Evolutionary conservation across 306 rosid genomes (phyloP).

Genomic region (Begonia fuchsioides): DNA sequence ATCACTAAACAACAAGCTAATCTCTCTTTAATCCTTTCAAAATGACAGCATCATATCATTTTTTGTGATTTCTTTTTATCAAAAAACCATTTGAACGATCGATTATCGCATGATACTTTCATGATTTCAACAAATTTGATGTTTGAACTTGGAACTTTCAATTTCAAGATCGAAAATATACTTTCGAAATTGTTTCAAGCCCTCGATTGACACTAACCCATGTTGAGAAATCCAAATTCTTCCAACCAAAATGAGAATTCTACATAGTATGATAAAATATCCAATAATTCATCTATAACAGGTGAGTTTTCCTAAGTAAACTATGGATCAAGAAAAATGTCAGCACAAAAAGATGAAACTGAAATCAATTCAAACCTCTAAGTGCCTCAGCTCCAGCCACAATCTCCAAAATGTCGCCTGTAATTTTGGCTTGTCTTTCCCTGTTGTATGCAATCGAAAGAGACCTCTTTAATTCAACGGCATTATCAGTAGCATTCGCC

Average conservation of each 20-base stretch:
- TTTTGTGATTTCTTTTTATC: no score
- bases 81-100: no score
- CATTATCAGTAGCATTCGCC: constrained; percentile 69
- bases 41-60: no score
- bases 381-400: constrained; percentile 74
- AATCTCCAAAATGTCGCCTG: constrained; percentile 68
- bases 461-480: constrained; percentile 42
- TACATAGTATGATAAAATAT: not conserved
- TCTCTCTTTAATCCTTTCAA: no score
- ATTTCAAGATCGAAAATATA: no score
- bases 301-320: no score
- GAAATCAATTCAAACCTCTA: constrained; percentile 22
- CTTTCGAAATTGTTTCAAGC: no score
- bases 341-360: not conserved
- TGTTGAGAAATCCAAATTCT: not conserved
- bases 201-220: no score
- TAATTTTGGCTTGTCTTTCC: constrained; percentile 59
- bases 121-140: no score
- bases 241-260: not conserved
- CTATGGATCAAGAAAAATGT: not conserved
- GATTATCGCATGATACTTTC: no score
- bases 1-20: not conserved
- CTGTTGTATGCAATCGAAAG: constrained; percentile 41
- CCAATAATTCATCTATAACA: not conserved
- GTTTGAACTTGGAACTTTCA: no score